Evolutionary conservation across 768 basidiomycete genomes (phyloP).

Genomic region (Lactarius deliciosus): DNA sequence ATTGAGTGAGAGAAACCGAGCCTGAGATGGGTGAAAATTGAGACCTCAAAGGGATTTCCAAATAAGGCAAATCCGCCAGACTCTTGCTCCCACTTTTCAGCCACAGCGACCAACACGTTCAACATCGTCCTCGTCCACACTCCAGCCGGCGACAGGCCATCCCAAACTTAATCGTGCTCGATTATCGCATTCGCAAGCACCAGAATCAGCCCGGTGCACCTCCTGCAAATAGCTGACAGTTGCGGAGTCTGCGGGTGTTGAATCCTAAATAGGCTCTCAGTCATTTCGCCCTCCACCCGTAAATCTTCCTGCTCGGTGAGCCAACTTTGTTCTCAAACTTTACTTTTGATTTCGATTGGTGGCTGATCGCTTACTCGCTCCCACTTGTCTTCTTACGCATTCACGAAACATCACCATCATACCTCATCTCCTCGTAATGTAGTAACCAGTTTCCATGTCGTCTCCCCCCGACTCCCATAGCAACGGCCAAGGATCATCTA

Average conservation of each 20-base stretch:
- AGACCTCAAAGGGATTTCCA: slow-evolving; percentile 18
- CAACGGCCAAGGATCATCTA: slow-evolving; percentile 33
- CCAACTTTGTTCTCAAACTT: slow-evolving; percentile 32
- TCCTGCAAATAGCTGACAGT: slow-evolving; percentile 11
- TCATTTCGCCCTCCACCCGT: slow-evolving; percentile 32
- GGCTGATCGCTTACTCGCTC: slow-evolving; percentile 25
- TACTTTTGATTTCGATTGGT: slow-evolving; percentile 32
- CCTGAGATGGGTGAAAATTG: not conserved
- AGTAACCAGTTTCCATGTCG: slow-evolving; percentile 21
- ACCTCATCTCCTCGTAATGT: slow-evolving; percentile 17
- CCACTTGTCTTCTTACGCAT: slow-evolving; percentile 12
- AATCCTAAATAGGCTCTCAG: slow-evolving; percentile 32
- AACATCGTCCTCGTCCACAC: slow-evolving; percentile 13
- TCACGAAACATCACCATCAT: not conserved
- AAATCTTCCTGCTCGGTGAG: slow-evolving; percentile 34
- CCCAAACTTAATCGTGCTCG: slow-evolving; percentile 17
- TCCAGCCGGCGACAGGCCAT: slow-evolving; percentile 3
- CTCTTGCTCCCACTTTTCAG: slow-evolving; percentile 22
- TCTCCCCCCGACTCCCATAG: slow-evolving; percentile 28
- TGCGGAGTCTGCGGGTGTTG: slow-evolving; percentile 32
- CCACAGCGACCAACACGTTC: slow-evolving; percentile 26
- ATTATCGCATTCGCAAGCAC: slow-evolving; percentile 7
- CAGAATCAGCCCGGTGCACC: slow-evolving; percentile 8
- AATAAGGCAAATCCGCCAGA: slow-evolving; percentile 22
- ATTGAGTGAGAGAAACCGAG: too few species aligned